Base-by-base conservation (phyloP, 139 green algal species). In the Volvox africanus region DNA sequence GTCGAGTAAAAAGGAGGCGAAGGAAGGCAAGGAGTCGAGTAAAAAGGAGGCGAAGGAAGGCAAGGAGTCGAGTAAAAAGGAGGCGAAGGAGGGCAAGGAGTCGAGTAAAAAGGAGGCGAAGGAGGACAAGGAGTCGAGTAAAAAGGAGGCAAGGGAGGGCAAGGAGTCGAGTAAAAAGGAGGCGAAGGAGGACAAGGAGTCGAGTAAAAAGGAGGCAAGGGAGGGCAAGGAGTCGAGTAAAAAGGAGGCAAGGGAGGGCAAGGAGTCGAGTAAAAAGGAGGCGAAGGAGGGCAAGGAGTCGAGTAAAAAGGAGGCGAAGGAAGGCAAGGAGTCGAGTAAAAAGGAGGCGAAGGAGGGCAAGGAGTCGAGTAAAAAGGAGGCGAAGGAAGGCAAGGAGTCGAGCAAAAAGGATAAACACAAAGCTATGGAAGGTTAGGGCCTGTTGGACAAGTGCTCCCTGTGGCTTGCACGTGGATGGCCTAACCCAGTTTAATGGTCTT, bases 11-110 rank as follows among this genome's bases (percentile, higher is more conserved):
- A n/a, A n/a, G n/a, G n/a, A n/a, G n/a, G n/a, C n/a, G n/a, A 73
- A 73, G 80, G n/a, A 11, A 19, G 82, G 33, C 17, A 87, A 78
- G 82, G 77, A 87, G 61, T 22, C 33, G 20, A 87, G 76, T 20
- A 62, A 77, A 2, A 87, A 87, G 61, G 61, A 77, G 11, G 35
- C 68, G 50, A 32, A 76, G 81, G 55, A 87, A 32, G 33, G 55
- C 14, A 76, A 87, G 61, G 32, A 87, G 82, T 16, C 30, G 30
- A 76, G n/a, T 0, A 21, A n/a, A n/a, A n/a, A n/a, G n/a, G n/a
- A n/a, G n/a, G n/a, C n/a, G n/a, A 73, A 73, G 80, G n/a, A 11
- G 17, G 82, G 33, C 17, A 87, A 78, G 82, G 77, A 87, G 61
- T 22, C 33, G 20, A 87, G 76, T 20, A 62, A 77, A 2, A 87